Evolutionary conservation across 2,329 filamentous ascomycete species (phyloP), one percentile per base, ranked within the genome.

Genomic region (Pseudogymnoascus sp.): DNA sequence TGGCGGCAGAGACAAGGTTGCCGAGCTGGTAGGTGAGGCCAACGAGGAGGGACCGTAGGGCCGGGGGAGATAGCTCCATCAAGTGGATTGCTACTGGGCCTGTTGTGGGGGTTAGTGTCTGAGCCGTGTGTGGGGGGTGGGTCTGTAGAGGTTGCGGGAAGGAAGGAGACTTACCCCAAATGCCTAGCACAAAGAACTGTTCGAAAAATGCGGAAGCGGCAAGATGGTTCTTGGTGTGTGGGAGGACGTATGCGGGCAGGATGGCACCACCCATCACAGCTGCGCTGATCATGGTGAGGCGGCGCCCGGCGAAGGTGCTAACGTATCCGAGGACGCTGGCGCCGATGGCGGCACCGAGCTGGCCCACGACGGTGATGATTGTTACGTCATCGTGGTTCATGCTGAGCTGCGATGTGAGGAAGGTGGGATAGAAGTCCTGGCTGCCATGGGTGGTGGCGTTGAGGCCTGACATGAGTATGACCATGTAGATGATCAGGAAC

Each of bases 391-490:
- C 33, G 9, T 22, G 2, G 14, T 14, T 16, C 36, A 35, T 52
- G 42, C 35, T 78, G 75, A 67, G 80, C 70, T 84, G 80, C 67
- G 79, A 81, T 66, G 75, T 70, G 19, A 84, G 70, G 79, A 84
- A 79, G 35, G 81, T 83, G 1, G 82, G 82, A 66, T 84, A 84
- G 28, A 84, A 69, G 63, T 83, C 81, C 69, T 65, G 62, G 30
- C 22, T 45, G 60, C 60, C 60, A 4, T 61, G 60, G 5, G 60
- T 45, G 36, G 36, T 39, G 71, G 92, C 93, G 76, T 93, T 94
- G 79, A 94, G 92, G 4, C 90, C 90, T 1, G 90, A 87, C 90
- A 94, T 93, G 52, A 94, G 79, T n/a, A 94, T 77, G 4, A 94
- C 89, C 62, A 94, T 79, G 75, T 95, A 95, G 45, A 84, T 77